phyloP scores from a whole-genome alignment of 179 eudicot genomes.

The Beta corolliflora region DNA sequence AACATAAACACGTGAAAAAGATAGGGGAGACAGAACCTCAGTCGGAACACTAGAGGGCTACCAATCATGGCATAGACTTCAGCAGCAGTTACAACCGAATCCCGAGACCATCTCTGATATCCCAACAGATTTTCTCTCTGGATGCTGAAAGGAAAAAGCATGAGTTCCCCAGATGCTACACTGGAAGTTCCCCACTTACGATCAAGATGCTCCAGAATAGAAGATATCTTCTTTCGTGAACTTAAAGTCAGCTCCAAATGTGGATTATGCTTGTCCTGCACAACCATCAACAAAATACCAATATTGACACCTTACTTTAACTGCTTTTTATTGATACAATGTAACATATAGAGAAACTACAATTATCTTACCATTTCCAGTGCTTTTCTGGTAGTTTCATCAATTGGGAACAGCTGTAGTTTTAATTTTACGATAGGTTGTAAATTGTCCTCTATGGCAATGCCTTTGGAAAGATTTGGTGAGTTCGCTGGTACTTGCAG shows the following conservation, averaged over 20 bases:
- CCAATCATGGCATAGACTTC: constrained; percentile 78
- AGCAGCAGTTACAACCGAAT: constrained; percentile 72
- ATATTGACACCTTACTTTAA: neutral
- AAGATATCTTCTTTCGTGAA: constrained; percentile 82
- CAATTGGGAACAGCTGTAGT: constrained; percentile 91
- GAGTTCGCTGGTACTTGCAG: constrained; percentile 32
- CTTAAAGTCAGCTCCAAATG: constrained; percentile 92
- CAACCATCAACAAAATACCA: constrained; percentile 11
- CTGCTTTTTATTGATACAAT: constrained; percentile 10
- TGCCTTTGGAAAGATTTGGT: constrained; percentile 32
- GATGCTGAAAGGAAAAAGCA: constrained; percentile 69
- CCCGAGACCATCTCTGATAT: constrained; percentile 74
- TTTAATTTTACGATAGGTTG: constrained; percentile 61
- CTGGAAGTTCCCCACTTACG: constrained; percentile 92
- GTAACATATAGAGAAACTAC: constrained; percentile 4
- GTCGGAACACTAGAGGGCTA: constrained; percentile 75
- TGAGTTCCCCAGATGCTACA: constrained; percentile 69
- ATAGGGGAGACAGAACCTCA: constrained; percentile 55
- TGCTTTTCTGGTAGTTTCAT: constrained; percentile 75
- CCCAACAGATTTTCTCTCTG: constrained; percentile 57
- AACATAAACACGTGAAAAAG: constrained; percentile 12
- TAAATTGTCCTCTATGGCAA: constrained; percentile 33
- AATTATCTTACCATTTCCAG: constrained; percentile 67
- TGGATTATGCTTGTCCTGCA: constrained; percentile 91
- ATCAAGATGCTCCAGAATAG: constrained; percentile 84